These are phyloP conservation scores for Trichopus zeylanicus DNA, from an alignment of 116 monocot genomes.

Conservation along the genomic window DNA sequence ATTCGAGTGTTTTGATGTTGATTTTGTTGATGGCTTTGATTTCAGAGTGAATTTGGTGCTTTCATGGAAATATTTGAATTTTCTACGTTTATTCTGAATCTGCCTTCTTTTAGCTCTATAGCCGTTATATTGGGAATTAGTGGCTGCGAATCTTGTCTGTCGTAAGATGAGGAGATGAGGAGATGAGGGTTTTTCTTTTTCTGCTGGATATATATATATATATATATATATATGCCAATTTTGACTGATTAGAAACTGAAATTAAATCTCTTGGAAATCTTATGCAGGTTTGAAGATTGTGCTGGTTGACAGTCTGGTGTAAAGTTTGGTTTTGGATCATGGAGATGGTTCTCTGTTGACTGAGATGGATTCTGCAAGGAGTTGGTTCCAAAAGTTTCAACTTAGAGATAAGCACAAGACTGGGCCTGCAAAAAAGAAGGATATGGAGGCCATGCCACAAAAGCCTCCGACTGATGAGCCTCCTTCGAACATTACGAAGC, in stretches of 20 bases:
- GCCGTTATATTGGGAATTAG: too few relatives aligned
- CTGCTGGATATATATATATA: neutral
- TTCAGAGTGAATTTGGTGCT: too few relatives aligned
- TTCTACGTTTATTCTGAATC: too few relatives aligned
- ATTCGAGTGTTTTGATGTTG: too few relatives aligned
- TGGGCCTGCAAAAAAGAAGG: conserved; percentile 19
- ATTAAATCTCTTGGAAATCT: too few relatives aligned
- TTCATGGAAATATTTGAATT: too few relatives aligned
- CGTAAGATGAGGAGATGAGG: too few relatives aligned
- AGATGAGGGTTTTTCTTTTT: too few relatives aligned
- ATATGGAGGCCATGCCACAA: conserved; percentile 9
- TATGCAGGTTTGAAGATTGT: neutral
- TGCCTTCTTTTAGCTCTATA: too few relatives aligned
- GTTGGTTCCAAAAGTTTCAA: conserved; percentile 33
- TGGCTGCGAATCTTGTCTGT: too few relatives aligned
- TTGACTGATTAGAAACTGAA: neutral
- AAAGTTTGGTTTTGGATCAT: neutral
- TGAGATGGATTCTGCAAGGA: conserved; percentile 30
- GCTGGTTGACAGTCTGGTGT: neutral
- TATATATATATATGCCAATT: neutral
- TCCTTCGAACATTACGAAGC: conserved; percentile 22
- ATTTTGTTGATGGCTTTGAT: too few relatives aligned
- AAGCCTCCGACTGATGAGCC: conserved; percentile 19
- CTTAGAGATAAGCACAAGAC: conserved; percentile 16
- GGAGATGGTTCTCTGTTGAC: neutral